Conservation (phyloP, 2,329 filamentous ascomycete species). For the Chalaropsis ovoidea region DNA sequence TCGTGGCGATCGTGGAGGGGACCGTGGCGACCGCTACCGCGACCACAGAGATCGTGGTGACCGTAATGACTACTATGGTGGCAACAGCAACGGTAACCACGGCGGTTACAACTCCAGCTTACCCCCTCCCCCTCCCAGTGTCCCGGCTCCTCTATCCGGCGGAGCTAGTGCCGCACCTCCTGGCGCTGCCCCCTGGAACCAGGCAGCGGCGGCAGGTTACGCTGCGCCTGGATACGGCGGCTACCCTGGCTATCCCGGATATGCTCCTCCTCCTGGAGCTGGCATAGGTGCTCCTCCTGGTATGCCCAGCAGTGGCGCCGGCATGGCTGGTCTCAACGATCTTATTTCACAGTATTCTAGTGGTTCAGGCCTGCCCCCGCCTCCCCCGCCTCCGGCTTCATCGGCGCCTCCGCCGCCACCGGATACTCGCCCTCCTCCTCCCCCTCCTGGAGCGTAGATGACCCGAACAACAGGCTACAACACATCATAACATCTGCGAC, state of each 20-base stretch:
- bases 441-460: constrained; percentile 44
- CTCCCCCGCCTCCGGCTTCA: constrained; percentile 37
- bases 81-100: constrained; percentile 29
- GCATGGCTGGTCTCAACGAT: constrained; percentile 44
- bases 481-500: background rate
- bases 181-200: constrained; percentile 49
- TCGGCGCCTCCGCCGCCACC: constrained; percentile 49
- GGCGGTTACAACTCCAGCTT: constrained; percentile 19
- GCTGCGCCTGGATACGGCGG: constrained; percentile 48
- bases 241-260: constrained; percentile 41
- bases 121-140: constrained; percentile 26
- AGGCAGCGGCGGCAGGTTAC: constrained; percentile 31
- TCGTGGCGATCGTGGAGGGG: constrained; percentile 17
- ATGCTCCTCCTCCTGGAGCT: constrained; percentile 45
- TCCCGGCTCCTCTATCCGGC: constrained; percentile 32
- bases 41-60: constrained; percentile 19
- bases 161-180: constrained; percentile 29
- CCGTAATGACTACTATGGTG: constrained; percentile 28
- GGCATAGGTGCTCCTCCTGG: constrained; percentile 46
- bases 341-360: constrained; percentile 57
- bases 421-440: constrained; percentile 52
- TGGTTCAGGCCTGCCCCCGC: constrained; percentile 43
- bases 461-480: background rate
- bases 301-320: constrained; percentile 35
- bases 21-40: constrained; percentile 27